A percentile compares a stretch with the other conserved stretches of the same genome.
These are phyloP conservation scores for Penicillium sp. DNA, from an alignment of 2,329 filamentous ascomycete genomes.

Conservation along the genomic window DNA sequence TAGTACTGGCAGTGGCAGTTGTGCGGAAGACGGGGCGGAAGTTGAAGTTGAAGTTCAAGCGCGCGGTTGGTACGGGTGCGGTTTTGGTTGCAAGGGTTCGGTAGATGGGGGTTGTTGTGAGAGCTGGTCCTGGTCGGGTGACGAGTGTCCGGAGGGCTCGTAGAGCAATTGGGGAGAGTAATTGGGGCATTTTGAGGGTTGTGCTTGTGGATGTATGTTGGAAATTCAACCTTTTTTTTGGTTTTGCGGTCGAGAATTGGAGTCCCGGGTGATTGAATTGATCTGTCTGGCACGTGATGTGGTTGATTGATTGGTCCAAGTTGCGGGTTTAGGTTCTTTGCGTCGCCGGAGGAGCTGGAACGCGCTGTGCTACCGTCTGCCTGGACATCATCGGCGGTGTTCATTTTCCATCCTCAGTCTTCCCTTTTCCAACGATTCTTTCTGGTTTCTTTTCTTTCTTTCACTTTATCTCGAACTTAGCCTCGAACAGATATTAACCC, in stretches of 20 bases:
- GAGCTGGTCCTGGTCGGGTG: constrained; percentile 25
- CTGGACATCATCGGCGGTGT: constrained; percentile 19
- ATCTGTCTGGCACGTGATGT: constrained; percentile 24
- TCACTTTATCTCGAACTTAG: background rate
- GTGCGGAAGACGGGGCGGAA: constrained; percentile 34
- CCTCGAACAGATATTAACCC: background rate
- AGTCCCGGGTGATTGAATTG: constrained; percentile 12
- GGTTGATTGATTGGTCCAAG: background rate
- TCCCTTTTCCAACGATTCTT: constrained; percentile 11
- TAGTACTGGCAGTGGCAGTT: no score
- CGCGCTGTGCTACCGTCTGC: constrained; percentile 32
- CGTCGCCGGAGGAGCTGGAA: constrained; percentile 36
- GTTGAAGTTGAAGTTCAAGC: no score
- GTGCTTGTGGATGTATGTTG: no score
- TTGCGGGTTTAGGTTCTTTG: constrained; percentile 29
- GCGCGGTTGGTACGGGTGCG: no score
- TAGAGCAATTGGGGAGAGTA: constrained; percentile 35
- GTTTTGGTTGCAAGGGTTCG: constrained; percentile 26
- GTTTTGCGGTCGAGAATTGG: constrained; percentile 3
- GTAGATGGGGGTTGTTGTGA: constrained; percentile 18
- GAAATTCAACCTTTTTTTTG: no score
- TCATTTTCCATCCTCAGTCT: constrained; percentile 18
- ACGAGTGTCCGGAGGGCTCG: constrained; percentile 35
- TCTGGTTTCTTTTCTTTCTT: constrained; percentile 8
- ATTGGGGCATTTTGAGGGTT: constrained; percentile 38